These are phyloP conservation scores for Fusarium virguliforme DNA, from an alignment of 2,329 filamentous ascomycete species.

Conservation along the genomic window DNA sequence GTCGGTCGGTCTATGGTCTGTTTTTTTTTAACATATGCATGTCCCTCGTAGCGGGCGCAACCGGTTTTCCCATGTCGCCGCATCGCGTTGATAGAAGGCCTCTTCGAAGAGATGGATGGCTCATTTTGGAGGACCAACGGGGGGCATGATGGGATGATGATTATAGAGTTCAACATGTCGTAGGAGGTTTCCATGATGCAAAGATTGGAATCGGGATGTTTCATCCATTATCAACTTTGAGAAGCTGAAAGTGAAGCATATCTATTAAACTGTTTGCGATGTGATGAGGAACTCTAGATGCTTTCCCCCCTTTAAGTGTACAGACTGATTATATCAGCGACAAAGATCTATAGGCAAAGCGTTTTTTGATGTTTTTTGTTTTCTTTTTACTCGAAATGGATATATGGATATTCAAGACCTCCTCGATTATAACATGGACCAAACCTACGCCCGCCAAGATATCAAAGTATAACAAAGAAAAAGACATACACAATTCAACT, in stretches of 20 bases:
- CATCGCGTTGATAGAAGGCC: slow-evolving; percentile 26
- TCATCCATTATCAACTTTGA: slow-evolving; percentile 23
- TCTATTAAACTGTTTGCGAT: slow-evolving; percentile 12
- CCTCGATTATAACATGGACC: slow-evolving; percentile 1
- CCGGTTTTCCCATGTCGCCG: slow-evolving; percentile 7
- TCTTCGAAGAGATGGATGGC: slow-evolving; percentile 34
- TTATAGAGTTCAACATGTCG: slow-evolving; percentile 44
- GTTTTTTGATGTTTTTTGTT: not conserved
- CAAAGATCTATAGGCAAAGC: too few relatives aligned
- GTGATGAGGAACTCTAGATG: slow-evolving; percentile 15
- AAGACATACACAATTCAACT: slow-evolving; percentile 22
- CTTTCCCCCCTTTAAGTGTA: not conserved
- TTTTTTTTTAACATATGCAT: slow-evolving; percentile 15
- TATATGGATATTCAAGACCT: slow-evolving; percentile 1
- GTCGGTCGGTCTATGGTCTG: not conserved
- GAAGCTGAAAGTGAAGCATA: not conserved
- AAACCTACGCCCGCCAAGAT: not conserved
- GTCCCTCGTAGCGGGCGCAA: slow-evolving; percentile 17
- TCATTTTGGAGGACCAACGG: slow-evolving; percentile 28
- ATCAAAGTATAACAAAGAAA: not conserved
- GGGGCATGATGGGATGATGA: slow-evolving; percentile 38
- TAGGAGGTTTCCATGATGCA: slow-evolving; percentile 28
- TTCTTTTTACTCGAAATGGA: not conserved
- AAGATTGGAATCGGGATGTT: slow-evolving; percentile 19
- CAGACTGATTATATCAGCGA: slow-evolving; percentile 3